A percentile compares a stretch with the other conserved stretches of the same genome.
phyloP scores from a whole-genome alignment of 345 rosid genomes.

The Syzygium aromaticum region DNA sequence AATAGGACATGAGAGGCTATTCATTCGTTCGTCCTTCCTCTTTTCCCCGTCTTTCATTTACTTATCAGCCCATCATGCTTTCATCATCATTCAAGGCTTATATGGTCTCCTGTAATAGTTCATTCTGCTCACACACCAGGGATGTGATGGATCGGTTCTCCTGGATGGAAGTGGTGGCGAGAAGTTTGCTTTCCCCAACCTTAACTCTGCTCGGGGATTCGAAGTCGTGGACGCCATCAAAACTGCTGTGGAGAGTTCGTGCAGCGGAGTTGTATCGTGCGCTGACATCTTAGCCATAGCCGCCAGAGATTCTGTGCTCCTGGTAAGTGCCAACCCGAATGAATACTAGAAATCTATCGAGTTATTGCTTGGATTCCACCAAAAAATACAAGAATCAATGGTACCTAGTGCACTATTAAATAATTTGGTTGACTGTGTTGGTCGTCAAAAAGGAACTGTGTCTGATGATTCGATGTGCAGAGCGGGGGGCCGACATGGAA shows the following conservation, averaged over 20 bases:
- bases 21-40: not conserved
- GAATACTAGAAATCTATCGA: not conserved
- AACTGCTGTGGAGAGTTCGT: slow-evolving; percentile 49
- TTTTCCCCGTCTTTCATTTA: not conserved
- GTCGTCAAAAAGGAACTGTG: not conserved
- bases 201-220: slow-evolving; percentile 51
- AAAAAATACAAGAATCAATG: not conserved
- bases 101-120: not conserved
- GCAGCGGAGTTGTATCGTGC: slow-evolving; percentile 67
- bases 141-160: slow-evolving; percentile 56
- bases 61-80: not conserved
- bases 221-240: slow-evolving; percentile 59
- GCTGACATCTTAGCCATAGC: slow-evolving; percentile 67
- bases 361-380: not conserved
- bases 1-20: not conserved
- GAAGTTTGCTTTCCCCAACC: slow-evolving; percentile 40
- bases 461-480: slow-evolving; percentile 19
- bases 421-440: not conserved
- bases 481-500: slow-evolving; percentile 77
- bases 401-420: not conserved
- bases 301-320: slow-evolving; percentile 58
- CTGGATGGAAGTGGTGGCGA: slow-evolving; percentile 46
- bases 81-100: not conserved
- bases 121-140: not conserved
- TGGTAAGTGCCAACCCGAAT: slow-evolving; percentile 27